phyloP scores from a whole-genome alignment of 495 filamentous ascomycete species.

The Mytilinidion resinicola region DNA sequence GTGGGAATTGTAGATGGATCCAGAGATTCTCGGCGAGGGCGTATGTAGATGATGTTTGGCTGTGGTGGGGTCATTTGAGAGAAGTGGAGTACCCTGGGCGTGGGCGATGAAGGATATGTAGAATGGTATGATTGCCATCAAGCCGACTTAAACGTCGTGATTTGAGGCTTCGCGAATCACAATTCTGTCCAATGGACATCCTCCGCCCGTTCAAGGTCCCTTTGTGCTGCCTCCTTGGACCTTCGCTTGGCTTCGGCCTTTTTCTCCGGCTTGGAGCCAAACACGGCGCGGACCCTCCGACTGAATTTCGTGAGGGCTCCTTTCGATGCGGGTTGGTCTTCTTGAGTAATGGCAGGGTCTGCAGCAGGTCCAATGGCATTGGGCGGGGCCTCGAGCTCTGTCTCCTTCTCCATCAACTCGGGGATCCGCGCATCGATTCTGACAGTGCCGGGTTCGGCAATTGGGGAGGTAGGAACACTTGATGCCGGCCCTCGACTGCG shows the following conservation, averaged over 20 bases:
- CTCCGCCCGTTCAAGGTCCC: constrained; percentile 7
- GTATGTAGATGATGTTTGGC: too few species aligned
- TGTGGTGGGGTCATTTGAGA: too few species aligned
- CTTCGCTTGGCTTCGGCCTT: not conserved
- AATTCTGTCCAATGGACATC: constrained; percentile 17
- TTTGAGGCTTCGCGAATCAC: not conserved
- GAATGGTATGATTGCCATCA: too few species aligned
- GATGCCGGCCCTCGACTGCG: not conserved
- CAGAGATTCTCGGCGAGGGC: too few species aligned
- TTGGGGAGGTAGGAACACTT: not conserved
- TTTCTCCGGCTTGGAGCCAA: constrained; percentile 17
- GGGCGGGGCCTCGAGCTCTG: not conserved
- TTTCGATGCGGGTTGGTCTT: not conserved
- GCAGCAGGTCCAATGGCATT: not conserved
- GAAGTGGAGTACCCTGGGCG: too few species aligned
- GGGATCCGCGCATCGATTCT: not conserved
- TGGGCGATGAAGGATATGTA: too few species aligned
- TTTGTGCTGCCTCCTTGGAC: not conserved
- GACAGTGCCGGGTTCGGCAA: not conserved
- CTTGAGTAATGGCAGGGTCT: not conserved
- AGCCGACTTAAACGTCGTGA: too few species aligned
- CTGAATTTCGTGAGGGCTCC: not conserved
- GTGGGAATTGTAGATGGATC: too few species aligned
- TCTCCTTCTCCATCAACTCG: too few species aligned
- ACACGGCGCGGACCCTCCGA: not conserved